Base-by-base conservation (phyloP, 2,329 filamentous ascomycete genomes). In the Diplodia mutila region DNA sequence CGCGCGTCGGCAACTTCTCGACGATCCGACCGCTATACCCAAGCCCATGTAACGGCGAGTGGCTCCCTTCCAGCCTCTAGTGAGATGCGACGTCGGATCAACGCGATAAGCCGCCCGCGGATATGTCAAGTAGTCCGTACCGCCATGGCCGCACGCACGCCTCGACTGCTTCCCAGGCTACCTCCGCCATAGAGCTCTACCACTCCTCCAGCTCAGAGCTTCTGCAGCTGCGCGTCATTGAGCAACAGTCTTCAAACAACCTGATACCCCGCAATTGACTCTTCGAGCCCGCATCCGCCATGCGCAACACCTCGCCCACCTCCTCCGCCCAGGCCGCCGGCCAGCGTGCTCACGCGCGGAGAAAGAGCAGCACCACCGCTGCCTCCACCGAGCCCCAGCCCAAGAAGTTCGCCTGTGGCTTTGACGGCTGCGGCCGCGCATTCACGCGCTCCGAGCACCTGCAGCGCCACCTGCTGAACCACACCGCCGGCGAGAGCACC, bases 401-500 rank as follows among this genome's bases (percentile, higher is more conserved):
- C 42, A 72, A 70, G 67, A 78, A 75, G 69, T 80, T 79, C 70
- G 68, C 72, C 18, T 86, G 85, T 70, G 75, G 76, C 48, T 80
- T 81, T 71, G 76, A 80, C 8, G 80, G 78, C 34, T 88, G 86
- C 70, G 78, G 75, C 55, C 86, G 86, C 72, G 79, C 80, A 18
- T 88, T 88, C 73, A 86, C 85, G 27, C 80, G 86, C 8, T 81
- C 84, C 12, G 86, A 88, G 72, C 86, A 88, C 74, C 78, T 88
- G 61, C 84, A 86, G 68, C 81, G 86, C 16, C 86, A 89, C 75
- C 80, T 83, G 25, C 77, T 87, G 63, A 88, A 88, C 71, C 86
- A 88, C 71, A 79, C 80, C n/a, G 75, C 70, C 25, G 77, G 77
- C 14, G 83, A 85, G 52, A 83, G 82, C 69, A 87, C 86, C 3